A percentile compares a stretch with the other conserved stretches of the same genome.
These are phyloP conservation scores for Pseudogymnoascus sp. DNA, from an alignment of 2,329 filamentous ascomycete species.

Conservation along the genomic window DNA sequence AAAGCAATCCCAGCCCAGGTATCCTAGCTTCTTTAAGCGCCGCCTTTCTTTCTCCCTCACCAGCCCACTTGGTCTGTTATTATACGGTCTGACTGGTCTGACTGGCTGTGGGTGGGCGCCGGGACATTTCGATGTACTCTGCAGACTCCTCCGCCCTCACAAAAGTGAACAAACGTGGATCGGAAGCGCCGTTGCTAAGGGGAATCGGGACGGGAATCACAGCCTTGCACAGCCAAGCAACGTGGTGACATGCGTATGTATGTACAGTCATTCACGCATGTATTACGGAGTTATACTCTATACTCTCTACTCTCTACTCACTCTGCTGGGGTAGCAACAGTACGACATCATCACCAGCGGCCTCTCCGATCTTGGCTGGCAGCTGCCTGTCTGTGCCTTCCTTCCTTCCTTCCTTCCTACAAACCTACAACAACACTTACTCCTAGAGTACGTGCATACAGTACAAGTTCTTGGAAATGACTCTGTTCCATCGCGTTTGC, in stretches of 20 bases:
- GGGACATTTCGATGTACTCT: conserved; percentile 6
- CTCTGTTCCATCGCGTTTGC: not conserved
- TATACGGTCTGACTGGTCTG: not conserved
- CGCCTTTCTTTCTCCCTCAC: not conserved
- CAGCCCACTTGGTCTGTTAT: not conserved
- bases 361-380: not conserved
- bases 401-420: not conserved
- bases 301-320: not conserved
- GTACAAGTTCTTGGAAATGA: not conserved
- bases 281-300: not conserved
- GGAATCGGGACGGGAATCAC: not conserved
- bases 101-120: not conserved
- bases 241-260: not conserved
- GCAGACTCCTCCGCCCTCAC: not conserved
- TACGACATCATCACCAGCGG: not conserved
- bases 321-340: not conserved
- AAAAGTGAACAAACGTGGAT: not conserved
- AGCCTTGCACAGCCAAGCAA: conserved; percentile 4
- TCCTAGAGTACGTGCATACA: not conserved
- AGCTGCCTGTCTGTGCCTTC: not conserved
- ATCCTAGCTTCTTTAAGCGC: not conserved
- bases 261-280: not conserved
- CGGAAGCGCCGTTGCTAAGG: conserved; percentile 2
- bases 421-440: not conserved
- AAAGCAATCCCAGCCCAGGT: not conserved